Conservation (phyloP, 2,329 filamentous ascomycete species). For the Alternaria arbusti region DNA sequence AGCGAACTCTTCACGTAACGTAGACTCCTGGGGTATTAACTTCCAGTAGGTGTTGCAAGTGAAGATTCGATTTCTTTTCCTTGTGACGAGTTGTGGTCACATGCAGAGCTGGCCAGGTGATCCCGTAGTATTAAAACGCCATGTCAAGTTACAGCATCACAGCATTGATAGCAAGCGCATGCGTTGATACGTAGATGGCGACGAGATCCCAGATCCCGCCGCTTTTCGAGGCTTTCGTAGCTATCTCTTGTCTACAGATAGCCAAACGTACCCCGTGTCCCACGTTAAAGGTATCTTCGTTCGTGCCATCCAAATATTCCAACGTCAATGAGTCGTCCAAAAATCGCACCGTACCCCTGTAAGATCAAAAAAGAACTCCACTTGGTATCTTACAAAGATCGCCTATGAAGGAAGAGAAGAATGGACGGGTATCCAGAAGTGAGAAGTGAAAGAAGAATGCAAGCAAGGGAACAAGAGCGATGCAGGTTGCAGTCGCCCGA, state of each 20-base stretch:
- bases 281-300: slow-evolving; percentile 9
- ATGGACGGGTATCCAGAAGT: slow-evolving; percentile 24
- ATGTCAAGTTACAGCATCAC: not conserved
- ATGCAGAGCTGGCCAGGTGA: not conserved
- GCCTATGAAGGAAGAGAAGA: slow-evolving; percentile 3
- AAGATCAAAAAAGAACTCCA: slow-evolving; percentile 2
- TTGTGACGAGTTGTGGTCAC: not conserved
- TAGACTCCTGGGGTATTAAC: not conserved
- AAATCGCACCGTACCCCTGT: not conserved
- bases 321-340: slow-evolving; percentile 5
- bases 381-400: slow-evolving; percentile 14
- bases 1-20: not conserved
- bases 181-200: not conserved
- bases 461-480: slow-evolving; percentile 1
- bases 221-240: not conserved
- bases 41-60: not conserved
- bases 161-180: not conserved
- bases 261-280: slow-evolving; percentile 1
- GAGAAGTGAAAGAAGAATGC: slow-evolving; percentile 14
- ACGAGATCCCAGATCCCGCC: slow-evolving; percentile 3
- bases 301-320: slow-evolving; percentile 1
- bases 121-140: not conserved
- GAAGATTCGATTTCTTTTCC: not conserved
- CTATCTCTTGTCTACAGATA: slow-evolving; percentile 6
- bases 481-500: not conserved